Percentiles rank a stretch among this genome's conserved stretches.
Conservation (phyloP, 108 stramenopile genomes). For the Cyclotella atomus region DNA sequence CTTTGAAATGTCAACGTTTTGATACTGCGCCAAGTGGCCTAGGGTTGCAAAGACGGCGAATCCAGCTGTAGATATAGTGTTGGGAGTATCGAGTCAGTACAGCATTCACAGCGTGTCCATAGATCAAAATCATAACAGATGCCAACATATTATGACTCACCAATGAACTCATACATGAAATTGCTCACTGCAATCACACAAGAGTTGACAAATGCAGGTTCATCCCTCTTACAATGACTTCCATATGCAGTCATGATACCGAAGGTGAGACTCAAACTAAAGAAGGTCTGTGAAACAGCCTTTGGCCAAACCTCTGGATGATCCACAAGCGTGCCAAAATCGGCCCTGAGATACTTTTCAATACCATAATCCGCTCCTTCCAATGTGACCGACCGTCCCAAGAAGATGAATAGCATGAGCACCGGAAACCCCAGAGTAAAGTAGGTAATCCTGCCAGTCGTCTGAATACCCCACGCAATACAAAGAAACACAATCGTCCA, state of each 20-base stretch:
- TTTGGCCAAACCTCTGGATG: conserved; percentile 62
- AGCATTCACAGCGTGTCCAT: no score
- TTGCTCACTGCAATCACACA: conserved; percentile 55
- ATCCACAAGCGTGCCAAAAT: conserved; percentile 44
- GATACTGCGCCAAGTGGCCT: conserved; percentile 54
- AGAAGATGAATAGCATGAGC: conserved; percentile 53
- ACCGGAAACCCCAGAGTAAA: conserved; percentile 60
- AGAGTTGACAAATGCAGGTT: conserved; percentile 61
- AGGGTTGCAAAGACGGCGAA: conserved; percentile 75
- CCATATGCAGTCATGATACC: conserved; percentile 76
- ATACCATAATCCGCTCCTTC: conserved; percentile 50
- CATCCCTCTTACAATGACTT: conserved; percentile 51
- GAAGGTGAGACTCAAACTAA: conserved; percentile 58
- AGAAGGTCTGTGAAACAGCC: conserved; percentile 75
- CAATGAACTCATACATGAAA: conserved; percentile 58
- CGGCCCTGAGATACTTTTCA: conserved; percentile 58
- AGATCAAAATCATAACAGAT: no score
- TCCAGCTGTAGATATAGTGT: conserved; percentile 23
- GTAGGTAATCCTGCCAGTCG: conserved; percentile 61
- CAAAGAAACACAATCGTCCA: conserved; percentile 51
- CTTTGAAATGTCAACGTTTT: conserved; percentile 19
- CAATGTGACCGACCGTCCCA: conserved; percentile 45
- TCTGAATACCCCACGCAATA: conserved; percentile 57
- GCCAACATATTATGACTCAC: no score
- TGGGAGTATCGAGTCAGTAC: no score